Percentiles rank a stretch among this genome's conserved stretches.
Evolutionary conservation across 495 filamentous ascomycete genomes (phyloP).

Genomic region (Tricharina praecox): DNA sequence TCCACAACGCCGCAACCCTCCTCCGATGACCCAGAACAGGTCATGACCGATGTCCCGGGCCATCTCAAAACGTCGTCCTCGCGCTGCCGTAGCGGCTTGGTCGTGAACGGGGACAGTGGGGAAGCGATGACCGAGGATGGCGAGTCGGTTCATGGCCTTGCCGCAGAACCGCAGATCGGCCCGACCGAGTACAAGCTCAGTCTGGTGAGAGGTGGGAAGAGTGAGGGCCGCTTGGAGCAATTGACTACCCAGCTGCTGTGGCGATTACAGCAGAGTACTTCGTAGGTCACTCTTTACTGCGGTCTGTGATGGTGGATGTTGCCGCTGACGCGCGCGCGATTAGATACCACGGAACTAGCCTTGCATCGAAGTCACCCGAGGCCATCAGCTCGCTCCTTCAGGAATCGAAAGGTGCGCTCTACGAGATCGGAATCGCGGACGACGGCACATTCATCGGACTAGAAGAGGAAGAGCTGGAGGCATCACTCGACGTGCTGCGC

Average conservation of each 20-base stretch:
- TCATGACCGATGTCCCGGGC: slow-evolving; percentile 25
- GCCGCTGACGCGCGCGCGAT: too few relatives aligned
- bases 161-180: slow-evolving; percentile 83
- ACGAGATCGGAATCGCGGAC: slow-evolving; percentile 92
- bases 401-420: slow-evolving; percentile 80
- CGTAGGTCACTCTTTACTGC: slow-evolving; percentile 45
- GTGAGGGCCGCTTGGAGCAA: slow-evolving; percentile 62
- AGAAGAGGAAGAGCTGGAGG: slow-evolving; percentile 78
- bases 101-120: slow-evolving; percentile 27
- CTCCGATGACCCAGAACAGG: slow-evolving; percentile 4
- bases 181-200: slow-evolving; percentile 95
- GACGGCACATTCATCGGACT: slow-evolving; percentile 84
- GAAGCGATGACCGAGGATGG: slow-evolving; percentile 50
- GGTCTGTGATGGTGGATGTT: too few relatives aligned
- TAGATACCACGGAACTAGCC: slow-evolving; percentile 22
- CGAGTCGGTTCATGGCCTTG: slow-evolving; percentile 46
- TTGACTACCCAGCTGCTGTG: slow-evolving; percentile 89
- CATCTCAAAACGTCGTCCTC: slow-evolving; percentile 28
- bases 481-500: slow-evolving; percentile 65
- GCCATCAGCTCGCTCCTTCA: slow-evolving; percentile 61
- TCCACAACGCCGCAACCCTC: slow-evolving; percentile 12
- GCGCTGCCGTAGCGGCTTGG: slow-evolving; percentile 23
- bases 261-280: slow-evolving; percentile 87
- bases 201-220: slow-evolving; percentile 66
- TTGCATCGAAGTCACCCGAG: slow-evolving; percentile 38